Evolutionary conservation across 2,329 filamentous ascomycete genomes (phyloP), one percentile per base, ranked within the genome.

Genomic region (Phialocephala subalpina): DNA sequence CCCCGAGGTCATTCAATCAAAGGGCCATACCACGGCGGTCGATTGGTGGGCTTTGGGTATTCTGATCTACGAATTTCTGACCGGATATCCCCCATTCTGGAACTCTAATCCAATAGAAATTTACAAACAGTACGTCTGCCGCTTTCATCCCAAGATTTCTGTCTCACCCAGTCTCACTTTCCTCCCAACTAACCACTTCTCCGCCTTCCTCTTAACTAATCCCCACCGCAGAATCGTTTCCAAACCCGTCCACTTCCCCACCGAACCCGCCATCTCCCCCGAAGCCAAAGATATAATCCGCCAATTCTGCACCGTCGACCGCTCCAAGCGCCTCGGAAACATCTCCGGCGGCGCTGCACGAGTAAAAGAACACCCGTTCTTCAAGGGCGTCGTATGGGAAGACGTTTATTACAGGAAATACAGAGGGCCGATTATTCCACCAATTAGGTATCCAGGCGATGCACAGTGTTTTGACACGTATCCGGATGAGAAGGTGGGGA

Each of bases 11-110:
- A 94, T 95, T 72, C 88, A 93, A 70, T 94, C 93, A 77, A 93
- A 92, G 76, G 92, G 91, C 14, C 88, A 91, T 75, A 90, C 87
- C 2, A 89, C 87, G 2, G 91, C 92, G 16, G 92, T 95, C 40
- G 92, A 95, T 81, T 95, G 92, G 92, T 95, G 92, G 92, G 92
- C 92, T 0, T 83, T 96, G 71, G 92, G 92, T 29, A 94, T 95
- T 71, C 79, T 96, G 64, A 89, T 95, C 66, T 95, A 93, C 78
- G 92, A 96, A 76, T 95, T 95, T 75, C 81, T 95, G 58, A 93
- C 92, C 11, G 92, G 92, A 33, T 94, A 94, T 75, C 92, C 92
- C 16, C 92, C 92, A 0, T 96, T 95, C 76, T 96, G 92, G 91
- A 90, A 94, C 75, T 89, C 92, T 70, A 95, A 94, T 70, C 92